Evolutionary conservation across 1,284 basidiomycete genomes (phyloP).

Genomic region (Pseudozyma thailandica): DNA sequence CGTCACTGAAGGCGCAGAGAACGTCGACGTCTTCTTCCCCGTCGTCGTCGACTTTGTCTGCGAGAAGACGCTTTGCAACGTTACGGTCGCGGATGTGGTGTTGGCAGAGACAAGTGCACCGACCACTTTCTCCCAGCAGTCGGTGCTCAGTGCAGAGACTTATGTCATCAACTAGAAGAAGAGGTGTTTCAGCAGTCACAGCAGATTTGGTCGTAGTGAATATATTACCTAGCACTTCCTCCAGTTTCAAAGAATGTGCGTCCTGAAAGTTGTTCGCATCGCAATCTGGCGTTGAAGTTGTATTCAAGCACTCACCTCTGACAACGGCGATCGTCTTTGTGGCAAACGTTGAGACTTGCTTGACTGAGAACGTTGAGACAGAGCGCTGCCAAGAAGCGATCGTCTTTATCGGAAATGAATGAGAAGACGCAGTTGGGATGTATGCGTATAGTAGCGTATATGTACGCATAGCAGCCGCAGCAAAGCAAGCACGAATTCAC

Average conservation of each 20-base stretch:
- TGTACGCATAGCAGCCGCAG: not conserved
- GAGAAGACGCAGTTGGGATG: too few relatives aligned
- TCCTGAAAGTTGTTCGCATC: too few relatives aligned
- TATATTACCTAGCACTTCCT: not conserved
- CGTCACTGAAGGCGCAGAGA: slow-evolving; percentile 78
- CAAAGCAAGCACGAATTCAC: not conserved
- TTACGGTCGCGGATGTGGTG: slow-evolving; percentile 71
- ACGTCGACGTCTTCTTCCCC: slow-evolving; percentile 89
- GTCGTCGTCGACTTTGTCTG: slow-evolving; percentile 84
- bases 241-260: too few relatives aligned
- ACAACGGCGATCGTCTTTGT: too few relatives aligned
- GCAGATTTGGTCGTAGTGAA: not conserved
- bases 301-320: too few relatives aligned
- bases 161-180: slow-evolving; percentile 49
- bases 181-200: not conserved
- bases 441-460: slow-evolving; percentile 9
- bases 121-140: slow-evolving; percentile 81
- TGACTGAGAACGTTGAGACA: too few relatives aligned
- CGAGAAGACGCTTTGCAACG: slow-evolving; percentile 74
- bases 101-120: slow-evolving; percentile 75
- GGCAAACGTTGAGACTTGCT: too few relatives aligned
- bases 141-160: slow-evolving; percentile 68
- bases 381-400: too few relatives aligned
- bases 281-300: too few relatives aligned
- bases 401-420: too few relatives aligned